Conservation (phyloP, 2,329 filamentous ascomycete species). For the Trichoderma asperellum region DNA sequence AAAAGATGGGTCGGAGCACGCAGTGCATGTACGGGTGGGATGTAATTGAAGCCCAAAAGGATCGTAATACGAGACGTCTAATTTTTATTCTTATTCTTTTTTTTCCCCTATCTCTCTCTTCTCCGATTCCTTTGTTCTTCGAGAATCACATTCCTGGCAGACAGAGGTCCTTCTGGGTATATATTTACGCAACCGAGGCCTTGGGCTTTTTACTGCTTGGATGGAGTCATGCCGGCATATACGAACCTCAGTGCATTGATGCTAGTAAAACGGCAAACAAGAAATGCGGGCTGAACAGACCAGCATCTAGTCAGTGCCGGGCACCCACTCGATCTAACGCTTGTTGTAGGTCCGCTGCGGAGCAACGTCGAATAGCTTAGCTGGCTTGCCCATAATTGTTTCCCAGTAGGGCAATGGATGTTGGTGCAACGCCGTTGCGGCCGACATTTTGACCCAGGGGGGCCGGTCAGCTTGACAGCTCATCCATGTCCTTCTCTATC, state of each 20-base stretch:
- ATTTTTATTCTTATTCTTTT: not conserved
- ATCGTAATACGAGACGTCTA: not conserved
- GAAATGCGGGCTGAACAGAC: not conserved
- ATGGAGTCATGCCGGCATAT: constrained; percentile 21
- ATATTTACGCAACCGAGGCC: not conserved
- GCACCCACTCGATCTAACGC: not conserved
- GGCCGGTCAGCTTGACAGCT: constrained; percentile 4
- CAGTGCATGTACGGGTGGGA: not conserved
- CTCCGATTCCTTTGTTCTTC: not conserved
- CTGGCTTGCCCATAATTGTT: not conserved
- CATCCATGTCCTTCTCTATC: not conserved
- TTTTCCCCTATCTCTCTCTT: not conserved
- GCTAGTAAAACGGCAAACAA: not conserved
- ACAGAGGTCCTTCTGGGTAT: not conserved
- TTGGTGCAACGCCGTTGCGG: constrained; percentile 20
- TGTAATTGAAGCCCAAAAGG: constrained; percentile 12
- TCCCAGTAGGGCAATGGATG: not conserved
- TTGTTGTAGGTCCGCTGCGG: constrained; percentile 5
- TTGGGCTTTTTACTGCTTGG: not conserved
- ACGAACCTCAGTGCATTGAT: constrained; percentile 13
- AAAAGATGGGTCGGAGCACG: not conserved
- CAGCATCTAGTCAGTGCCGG: not conserved
- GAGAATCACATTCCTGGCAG: not conserved
- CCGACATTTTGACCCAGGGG: constrained; percentile 18
- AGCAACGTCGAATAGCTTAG: constrained; percentile 10